Evolutionary conservation across 2,329 filamentous ascomycete genomes (phyloP).

Genomic region (Chrysosphaeria jannelii): DNA sequence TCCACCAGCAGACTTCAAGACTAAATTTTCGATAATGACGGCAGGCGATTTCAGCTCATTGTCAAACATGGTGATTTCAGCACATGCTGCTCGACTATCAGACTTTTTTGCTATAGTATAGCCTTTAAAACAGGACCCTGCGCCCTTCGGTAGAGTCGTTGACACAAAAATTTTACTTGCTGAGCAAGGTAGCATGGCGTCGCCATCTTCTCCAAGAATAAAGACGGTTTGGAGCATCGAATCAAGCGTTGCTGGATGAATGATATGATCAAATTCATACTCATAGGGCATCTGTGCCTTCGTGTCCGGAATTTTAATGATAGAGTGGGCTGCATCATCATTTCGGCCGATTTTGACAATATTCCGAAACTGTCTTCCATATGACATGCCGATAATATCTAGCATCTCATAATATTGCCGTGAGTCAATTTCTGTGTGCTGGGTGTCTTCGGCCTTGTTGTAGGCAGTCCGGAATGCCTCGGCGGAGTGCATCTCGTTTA

Average conservation of each 20-base stretch:
- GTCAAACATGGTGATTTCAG: constrained; percentile 15
- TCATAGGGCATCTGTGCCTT: constrained; percentile 19
- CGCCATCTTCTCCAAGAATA: constrained; percentile 10
- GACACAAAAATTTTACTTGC: constrained; percentile 17
- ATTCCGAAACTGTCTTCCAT: constrained; percentile 19
- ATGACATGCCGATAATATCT: constrained; percentile 19
- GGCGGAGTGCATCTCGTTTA: background rate
- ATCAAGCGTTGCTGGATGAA: constrained; percentile 28
- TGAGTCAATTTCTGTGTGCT: constrained; percentile 10
- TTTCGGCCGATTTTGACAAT: constrained; percentile 8
- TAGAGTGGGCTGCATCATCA: constrained; percentile 7
- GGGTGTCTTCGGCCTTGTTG: constrained; percentile 6
- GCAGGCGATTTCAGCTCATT: constrained; percentile 8
- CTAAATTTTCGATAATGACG: constrained; percentile 15
- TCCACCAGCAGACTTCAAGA: constrained; percentile 11
- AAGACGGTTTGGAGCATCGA: constrained; percentile 22
- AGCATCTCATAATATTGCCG: constrained; percentile 19
- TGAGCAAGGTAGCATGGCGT: constrained; percentile 18
- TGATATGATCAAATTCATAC: constrained; percentile 21
- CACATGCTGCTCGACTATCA: constrained; percentile 10
- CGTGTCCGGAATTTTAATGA: constrained; percentile 17
- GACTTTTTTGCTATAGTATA: constrained; percentile 11
- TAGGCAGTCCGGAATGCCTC: constrained; percentile 4
- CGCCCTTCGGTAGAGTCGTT: constrained; percentile 8
- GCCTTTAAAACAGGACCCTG: constrained; percentile 11